Base-by-base conservation (phyloP, 495 filamentous ascomycete species). In the Podospora pseudocomata region DNA sequence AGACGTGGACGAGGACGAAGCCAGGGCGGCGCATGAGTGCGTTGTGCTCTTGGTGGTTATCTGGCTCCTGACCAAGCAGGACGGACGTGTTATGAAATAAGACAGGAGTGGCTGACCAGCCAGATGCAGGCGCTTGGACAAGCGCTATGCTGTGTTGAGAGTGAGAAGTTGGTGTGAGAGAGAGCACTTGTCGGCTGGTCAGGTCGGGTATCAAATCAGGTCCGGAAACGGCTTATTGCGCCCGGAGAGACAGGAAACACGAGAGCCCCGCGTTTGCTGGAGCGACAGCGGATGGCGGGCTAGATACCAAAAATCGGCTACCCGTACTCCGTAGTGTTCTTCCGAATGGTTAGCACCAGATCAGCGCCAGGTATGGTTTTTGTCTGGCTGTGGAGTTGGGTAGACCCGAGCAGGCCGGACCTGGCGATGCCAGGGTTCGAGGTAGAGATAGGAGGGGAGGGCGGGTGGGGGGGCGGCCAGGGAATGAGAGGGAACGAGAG, bases 281-380 rank as follows among this genome's bases (percentile, higher is more conserved):
- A 68, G 69, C 63, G 69, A 71, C 69, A 66, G 66, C 65, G 66
- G 63, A 44, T 57, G 11, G 32, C 32, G 61, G 65, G 23, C 34
- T 68, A 60, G 69, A 67, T 30, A 53, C 55, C 59, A 57, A 11
- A 39, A 39, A 57, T 32, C 56, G 26, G 30, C 53, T 57, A 23
- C 27, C 59, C 27, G 59, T 61, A 61, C 26, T 30, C 59, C 59
- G 59, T 61, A 61, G 59, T 30, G 55, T 56, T 34, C 26, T 60
- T 49, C 34, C 64, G 64, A 64, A 60, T 65, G 60, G 64, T 67
- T 64, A 70, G 59, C 65, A 70, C 64, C 55, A 67, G 55, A 67
- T 59, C 60, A 49, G 65, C 57, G 62, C 49, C 60, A 64, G 39
- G 39, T 53, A 64, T 65, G 67, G 67, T 63, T 72, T 72, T 67